These are phyloP conservation scores for Tilletia walkeri DNA, from an alignment of 1,284 basidiomycete species.

Conservation along the genomic window DNA sequence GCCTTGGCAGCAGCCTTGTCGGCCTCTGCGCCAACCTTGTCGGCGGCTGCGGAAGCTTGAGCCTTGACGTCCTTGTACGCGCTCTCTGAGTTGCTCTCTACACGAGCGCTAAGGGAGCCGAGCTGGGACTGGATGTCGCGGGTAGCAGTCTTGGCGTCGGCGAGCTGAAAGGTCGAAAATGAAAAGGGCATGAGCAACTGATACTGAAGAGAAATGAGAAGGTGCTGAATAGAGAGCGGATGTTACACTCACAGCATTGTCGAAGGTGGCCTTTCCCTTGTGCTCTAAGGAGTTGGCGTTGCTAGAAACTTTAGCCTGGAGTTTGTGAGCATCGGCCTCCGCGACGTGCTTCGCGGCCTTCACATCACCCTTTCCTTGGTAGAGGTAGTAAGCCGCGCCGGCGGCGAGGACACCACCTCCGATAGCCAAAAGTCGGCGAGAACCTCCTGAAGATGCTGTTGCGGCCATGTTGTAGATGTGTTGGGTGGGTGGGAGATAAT, in stretches of 20 bases:
- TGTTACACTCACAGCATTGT: neutral
- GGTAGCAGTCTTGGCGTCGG: constrained; percentile 4
- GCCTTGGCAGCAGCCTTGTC: constrained; percentile 6
- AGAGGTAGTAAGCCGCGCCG: constrained; percentile 11
- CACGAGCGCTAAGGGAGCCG: constrained; percentile 14
- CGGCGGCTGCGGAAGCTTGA: constrained; percentile 11
- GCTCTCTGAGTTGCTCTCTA: constrained; percentile 1
- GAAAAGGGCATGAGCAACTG: neutral
- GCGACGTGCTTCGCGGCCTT: neutral
- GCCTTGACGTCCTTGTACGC: constrained; percentile 2
- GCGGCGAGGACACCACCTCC: constrained; percentile 2
- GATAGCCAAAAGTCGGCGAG: neutral
- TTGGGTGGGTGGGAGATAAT: neutral
- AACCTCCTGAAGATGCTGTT: neutral
- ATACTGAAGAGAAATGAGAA: neutral
- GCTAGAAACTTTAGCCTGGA: neutral
- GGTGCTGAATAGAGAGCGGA: neutral
- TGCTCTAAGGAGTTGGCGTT: constrained; percentile 10
- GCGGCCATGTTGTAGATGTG: neutral
- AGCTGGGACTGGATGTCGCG: constrained; percentile 13
- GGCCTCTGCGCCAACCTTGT: constrained; percentile 16
- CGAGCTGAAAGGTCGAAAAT: neutral
- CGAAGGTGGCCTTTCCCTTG: constrained; percentile 10
- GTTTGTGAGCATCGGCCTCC: constrained; percentile 8
- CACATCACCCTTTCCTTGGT: neutral